A percentile compares a stretch with the other conserved stretches of the same genome.
phyloP scores from a whole-genome alignment of 768 basidiomycete species.

The Lanmaoa rubissima region DNA sequence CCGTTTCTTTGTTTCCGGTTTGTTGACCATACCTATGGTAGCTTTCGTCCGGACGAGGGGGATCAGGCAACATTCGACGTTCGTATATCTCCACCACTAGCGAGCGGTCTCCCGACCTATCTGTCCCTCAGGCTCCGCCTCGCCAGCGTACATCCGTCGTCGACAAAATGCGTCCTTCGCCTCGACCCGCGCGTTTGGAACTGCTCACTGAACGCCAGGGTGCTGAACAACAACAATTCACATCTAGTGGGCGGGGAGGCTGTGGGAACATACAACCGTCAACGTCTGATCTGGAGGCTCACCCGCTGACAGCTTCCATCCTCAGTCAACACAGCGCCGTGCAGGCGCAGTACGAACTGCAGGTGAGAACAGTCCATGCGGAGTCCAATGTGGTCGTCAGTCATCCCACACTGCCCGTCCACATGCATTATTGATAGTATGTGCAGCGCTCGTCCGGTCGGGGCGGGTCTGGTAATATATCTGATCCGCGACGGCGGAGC shows the following conservation, averaged over 20 bases:
- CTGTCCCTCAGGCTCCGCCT: neutral
- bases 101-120: neutral
- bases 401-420: neutral
- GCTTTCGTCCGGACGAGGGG: slow-evolving; percentile 24
- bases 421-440: neutral
- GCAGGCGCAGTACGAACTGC: slow-evolving; percentile 16
- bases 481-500: slow-evolving; percentile 4
- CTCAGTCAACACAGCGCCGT: slow-evolving; percentile 16
- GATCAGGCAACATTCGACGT: slow-evolving; percentile 22
- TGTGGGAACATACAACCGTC: slow-evolving; percentile 22
- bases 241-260: slow-evolving; percentile 26
- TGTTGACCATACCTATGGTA: slow-evolving; percentile 2
- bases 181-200: neutral
- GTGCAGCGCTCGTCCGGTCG: slow-evolving; percentile 27
- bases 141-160: neutral
- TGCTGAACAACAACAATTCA: slow-evolving; percentile 3
- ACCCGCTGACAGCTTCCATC: slow-evolving; percentile 27
- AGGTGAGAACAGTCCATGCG: slow-evolving; percentile 11
- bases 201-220: neutral
- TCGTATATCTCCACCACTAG: neutral
- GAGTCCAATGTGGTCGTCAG: slow-evolving; percentile 22
- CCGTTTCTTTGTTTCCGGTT: neutral
- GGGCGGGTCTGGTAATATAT: slow-evolving; percentile 30
- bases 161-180: neutral
- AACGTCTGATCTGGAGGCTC: slow-evolving; percentile 1